phyloP scores from a whole-genome alignment of 1,284 basidiomycete genomes.

The Cryptococcus sp. region DNA sequence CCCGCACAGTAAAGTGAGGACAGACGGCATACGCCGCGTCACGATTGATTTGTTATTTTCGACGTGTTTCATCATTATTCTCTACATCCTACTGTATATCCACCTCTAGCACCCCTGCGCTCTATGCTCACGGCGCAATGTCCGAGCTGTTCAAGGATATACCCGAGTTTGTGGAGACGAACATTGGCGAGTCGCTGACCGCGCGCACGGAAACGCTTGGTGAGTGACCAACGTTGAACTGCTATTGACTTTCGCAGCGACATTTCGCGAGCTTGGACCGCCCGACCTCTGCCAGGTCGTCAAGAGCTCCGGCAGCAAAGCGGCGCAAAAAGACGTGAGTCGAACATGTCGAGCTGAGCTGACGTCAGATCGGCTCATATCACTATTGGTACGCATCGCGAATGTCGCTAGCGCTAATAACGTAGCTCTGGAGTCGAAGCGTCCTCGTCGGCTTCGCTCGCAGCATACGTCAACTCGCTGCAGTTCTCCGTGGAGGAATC shows the following conservation, averaged over 20 bases:
- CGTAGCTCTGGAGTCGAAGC: constrained; percentile 89
- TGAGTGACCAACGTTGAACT: constrained; percentile 56
- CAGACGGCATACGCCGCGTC: background rate
- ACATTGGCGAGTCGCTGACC: constrained; percentile 84
- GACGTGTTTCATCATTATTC: constrained; percentile 1
- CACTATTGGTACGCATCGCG: constrained; percentile 64
- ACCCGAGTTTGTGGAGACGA: constrained; percentile 78
- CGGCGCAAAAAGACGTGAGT: constrained; percentile 81
- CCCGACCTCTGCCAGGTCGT: constrained; percentile 96
- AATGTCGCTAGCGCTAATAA: constrained; percentile 9
- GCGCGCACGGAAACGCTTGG: constrained; percentile 90
- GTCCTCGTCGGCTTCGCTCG: constrained; percentile 93
- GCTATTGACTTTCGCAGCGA: constrained; percentile 60
- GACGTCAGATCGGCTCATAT: constrained; percentile 77
- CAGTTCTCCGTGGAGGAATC: constrained; percentile 93
- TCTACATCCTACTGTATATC: background rate
- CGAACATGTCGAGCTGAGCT: background rate
- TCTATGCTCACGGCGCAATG: constrained; percentile 33
- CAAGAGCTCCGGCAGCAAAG: constrained; percentile 76
- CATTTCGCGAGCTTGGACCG: constrained; percentile 94
- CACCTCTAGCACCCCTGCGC: constrained; percentile 1
- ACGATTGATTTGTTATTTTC: constrained; percentile 1
- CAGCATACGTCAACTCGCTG: constrained; percentile 96
- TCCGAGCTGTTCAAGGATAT: constrained; percentile 62
- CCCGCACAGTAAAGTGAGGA: too few relatives aligned